phyloP scores from a whole-genome alignment of 1,139 yeast species.

The Sugiyamaella japonica region DNA sequence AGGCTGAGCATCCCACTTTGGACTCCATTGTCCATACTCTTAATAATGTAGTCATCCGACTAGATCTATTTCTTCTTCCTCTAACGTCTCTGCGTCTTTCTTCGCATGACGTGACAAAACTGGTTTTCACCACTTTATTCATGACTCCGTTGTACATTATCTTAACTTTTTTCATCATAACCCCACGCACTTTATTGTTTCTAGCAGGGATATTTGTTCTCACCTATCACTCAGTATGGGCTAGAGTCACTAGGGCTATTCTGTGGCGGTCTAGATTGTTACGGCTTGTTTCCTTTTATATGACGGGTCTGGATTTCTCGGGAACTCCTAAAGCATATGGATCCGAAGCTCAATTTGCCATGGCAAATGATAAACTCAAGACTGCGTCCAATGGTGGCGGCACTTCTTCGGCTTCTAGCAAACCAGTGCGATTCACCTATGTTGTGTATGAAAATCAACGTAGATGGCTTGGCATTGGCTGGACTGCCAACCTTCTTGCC shows the following conservation, averaged over 20 bases:
- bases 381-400: conserved; percentile 31
- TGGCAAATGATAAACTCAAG: conserved; percentile 30
- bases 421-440: conserved; percentile 83
- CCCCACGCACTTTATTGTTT: conserved; percentile 69
- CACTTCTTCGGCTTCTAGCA: conserved; percentile 35
- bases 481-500: conserved; percentile 89
- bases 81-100: conserved; percentile 68
- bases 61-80: conserved; percentile 76
- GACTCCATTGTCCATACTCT: conserved; percentile 87
- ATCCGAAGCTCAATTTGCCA: conserved; percentile 30
- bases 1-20: conserved; percentile 70
- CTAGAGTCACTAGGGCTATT: conserved; percentile 74
- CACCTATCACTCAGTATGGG: conserved; percentile 85
- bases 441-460: conserved; percentile 96
- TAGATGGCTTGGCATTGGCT: conserved; percentile 96
- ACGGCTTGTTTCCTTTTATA: conserved; percentile 69
- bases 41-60: conserved; percentile 70
- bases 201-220: conserved; percentile 61
- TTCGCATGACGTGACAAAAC: conserved; percentile 73
- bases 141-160: conserved; percentile 81
- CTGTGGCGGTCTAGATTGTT: conserved; percentile 79
- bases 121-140: conserved; percentile 79
- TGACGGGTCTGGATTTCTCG: conserved; percentile 85
- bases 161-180: conserved; percentile 61
- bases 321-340: conserved; percentile 41